Conservation (phyloP, 192 early-diverging fungal genomes). For the Linnemannia hyalina region DNA sequence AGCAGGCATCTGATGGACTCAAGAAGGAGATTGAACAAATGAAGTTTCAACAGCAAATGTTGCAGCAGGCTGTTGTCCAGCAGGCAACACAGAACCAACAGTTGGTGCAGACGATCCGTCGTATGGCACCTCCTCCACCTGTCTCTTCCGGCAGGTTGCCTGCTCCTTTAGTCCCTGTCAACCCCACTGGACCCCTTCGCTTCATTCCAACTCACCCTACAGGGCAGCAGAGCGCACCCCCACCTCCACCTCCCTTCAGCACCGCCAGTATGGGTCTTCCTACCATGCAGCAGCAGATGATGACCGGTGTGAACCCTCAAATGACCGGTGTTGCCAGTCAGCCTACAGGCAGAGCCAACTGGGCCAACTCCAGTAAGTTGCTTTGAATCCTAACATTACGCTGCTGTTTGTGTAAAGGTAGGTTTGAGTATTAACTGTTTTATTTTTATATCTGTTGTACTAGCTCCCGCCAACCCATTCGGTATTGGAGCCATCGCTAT, state of each 20-base stretch:
- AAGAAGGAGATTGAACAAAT: constrained; percentile 43
- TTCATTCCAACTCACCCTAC: constrained; percentile 54
- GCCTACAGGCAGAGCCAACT: constrained; percentile 57
- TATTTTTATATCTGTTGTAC: neutral
- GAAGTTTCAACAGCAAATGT: constrained; percentile 36
- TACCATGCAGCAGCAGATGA: constrained; percentile 54
- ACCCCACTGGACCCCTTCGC: constrained; percentile 53
- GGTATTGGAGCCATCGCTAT: constrained; percentile 52
- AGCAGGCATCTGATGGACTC: constrained; percentile 33
- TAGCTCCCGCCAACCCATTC: constrained; percentile 49
- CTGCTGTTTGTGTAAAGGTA: neutral
- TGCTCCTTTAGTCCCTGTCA: constrained; percentile 46
- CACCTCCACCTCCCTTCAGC: constrained; percentile 32
- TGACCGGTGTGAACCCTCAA: constrained; percentile 45
- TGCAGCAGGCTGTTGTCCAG: constrained; percentile 46
- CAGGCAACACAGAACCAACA: constrained; percentile 44
- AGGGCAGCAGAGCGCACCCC: constrained; percentile 31
- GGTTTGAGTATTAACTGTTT: neutral
- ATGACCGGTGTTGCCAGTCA: constrained; percentile 46
- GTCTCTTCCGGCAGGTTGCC: constrained; percentile 29
- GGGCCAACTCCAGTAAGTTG: constrained; percentile 58
- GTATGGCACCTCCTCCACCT: constrained; percentile 54
- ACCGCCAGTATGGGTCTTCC: constrained; percentile 49
- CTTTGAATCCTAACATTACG: neutral
- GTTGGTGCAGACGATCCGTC: constrained; percentile 36